Evolutionary conservation across 805 yeast species (phyloP), one percentile per base, ranked within the genome.

Genomic region (Dipodascus albidus): DNA sequence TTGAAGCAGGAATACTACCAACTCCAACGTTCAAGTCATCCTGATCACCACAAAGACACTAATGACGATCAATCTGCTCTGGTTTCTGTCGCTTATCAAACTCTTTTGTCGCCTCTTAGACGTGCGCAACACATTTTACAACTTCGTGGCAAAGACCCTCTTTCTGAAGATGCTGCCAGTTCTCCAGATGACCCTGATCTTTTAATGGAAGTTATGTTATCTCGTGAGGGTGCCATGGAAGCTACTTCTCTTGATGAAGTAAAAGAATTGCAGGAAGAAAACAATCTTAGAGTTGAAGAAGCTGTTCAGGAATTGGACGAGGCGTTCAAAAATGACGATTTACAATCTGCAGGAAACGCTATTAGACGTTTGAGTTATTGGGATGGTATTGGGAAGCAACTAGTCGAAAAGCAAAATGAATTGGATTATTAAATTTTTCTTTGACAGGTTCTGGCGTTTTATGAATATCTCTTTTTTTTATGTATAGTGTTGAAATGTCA

Each of bases 291-390:
- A 38, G 78, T 88, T 23, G 60, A 65, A 1, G 67, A 66, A 1
- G 65, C 80, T 2, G 82, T 78, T 54, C 55, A 60, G 1, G 61
- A 55, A 4, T 68, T 91, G 50, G 74, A 74, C 1, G 58, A 66
- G 3, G 74, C 83, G 1, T 79, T 83, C 59, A 60, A 61, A 0
- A 24, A 62, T 1, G 55, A 72, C n/a, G 74, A 82, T 49, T 80
- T 81, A 72, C 78, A 80, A 9, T 62, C 67, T 0, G 84, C 91
- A 14, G 81, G 84, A 51, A 68, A 76, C 52, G 81, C 81, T 55
- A 83, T 95, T 0, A 78, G 88, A 22, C 78, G 78, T 58, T 70
- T 91, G 57, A 86, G 86, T 65, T 91, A 89, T 65, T 89, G 96
- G 95, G 74, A 75, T 50, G 90, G 86, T 63, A 80, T 91, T 33